phyloP scores from a whole-genome alignment of 257 asterid species.

The Rehmannia glutinosa region DNA sequence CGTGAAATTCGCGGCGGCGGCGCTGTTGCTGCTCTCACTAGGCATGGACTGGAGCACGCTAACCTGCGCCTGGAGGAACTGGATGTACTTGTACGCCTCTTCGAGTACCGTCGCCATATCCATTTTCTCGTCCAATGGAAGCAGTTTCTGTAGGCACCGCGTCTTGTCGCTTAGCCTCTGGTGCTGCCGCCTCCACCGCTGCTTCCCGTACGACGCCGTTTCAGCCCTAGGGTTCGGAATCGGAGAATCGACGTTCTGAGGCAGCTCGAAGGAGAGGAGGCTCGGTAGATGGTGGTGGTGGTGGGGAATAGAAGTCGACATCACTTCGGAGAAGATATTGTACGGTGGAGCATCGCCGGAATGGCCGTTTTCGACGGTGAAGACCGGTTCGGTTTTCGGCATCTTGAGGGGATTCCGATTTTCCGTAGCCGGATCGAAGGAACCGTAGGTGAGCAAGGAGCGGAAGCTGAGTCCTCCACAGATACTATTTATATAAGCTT shows the following conservation, averaged over 20 bases:
- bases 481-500: conserved; percentile 39
- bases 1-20: neutral
- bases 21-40: conserved; percentile 3
- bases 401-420: conserved; percentile 10
- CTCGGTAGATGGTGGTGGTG: conserved; percentile 24
- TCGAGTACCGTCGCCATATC: conserved; percentile 69
- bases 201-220: neutral
- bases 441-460: conserved; percentile 28
- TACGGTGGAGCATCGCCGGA: conserved; percentile 22
- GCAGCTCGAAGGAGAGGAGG: conserved; percentile 36
- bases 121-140: conserved; percentile 60
- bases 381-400: conserved; percentile 29
- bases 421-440: neutral
- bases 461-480: conserved; percentile 44
- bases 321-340: conserved; percentile 29
- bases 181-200: conserved; percentile 19
- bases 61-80: conserved; percentile 71
- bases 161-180: conserved; percentile 53
- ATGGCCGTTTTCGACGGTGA: conserved; percentile 7
- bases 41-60: conserved; percentile 70
- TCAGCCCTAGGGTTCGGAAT: conserved; percentile 5
- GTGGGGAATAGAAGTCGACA: neutral
- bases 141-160: conserved; percentile 40
- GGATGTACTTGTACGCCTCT: conserved; percentile 73
- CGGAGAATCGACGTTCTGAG: conserved; percentile 9